These are phyloP conservation scores for Voacanga thouarsii DNA, from an alignment of 257 asterid species.

Conservation along the genomic window DNA sequence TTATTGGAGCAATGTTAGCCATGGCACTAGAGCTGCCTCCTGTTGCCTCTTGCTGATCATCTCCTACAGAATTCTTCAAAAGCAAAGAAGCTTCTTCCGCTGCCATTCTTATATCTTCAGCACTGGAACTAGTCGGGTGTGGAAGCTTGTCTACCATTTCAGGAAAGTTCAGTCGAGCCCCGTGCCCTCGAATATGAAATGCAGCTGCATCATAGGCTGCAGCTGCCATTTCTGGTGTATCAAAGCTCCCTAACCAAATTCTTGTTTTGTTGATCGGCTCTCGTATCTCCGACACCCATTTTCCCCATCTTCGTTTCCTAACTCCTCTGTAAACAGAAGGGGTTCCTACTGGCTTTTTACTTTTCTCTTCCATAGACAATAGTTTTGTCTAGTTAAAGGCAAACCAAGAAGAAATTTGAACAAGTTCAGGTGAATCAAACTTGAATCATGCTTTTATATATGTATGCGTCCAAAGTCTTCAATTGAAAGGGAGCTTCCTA, in stretches of 20 bases:
- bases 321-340: constrained; percentile 35
- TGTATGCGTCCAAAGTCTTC: too few species aligned
- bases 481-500: too few species aligned
- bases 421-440: too few species aligned
- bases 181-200: constrained; percentile 32
- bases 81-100: background rate
- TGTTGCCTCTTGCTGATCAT: too few species aligned
- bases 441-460: too few species aligned
- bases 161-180: constrained; percentile 41
- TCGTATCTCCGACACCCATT: constrained; percentile 50
- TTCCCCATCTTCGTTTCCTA: constrained; percentile 49
- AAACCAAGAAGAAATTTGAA: too few species aligned
- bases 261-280: constrained; percentile 42
- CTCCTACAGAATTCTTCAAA: background rate
- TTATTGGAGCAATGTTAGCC: constrained; percentile 2
- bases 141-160: constrained; percentile 24
- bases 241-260: constrained; percentile 49
- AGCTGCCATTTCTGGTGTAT: constrained; percentile 44
- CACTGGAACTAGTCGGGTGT: constrained; percentile 20
- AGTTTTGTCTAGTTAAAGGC: too few species aligned
- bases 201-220: constrained; percentile 43
- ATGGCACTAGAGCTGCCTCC: too few species aligned
- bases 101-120: constrained; percentile 29
- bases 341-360: constrained; percentile 7
- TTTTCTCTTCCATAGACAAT: background rate